A percentile compares a stretch with the other conserved stretches of the same genome.
These are phyloP conservation scores for Telopea speciosissima DNA, from an alignment of 177 flowering plant species.

Conservation along the genomic window DNA sequence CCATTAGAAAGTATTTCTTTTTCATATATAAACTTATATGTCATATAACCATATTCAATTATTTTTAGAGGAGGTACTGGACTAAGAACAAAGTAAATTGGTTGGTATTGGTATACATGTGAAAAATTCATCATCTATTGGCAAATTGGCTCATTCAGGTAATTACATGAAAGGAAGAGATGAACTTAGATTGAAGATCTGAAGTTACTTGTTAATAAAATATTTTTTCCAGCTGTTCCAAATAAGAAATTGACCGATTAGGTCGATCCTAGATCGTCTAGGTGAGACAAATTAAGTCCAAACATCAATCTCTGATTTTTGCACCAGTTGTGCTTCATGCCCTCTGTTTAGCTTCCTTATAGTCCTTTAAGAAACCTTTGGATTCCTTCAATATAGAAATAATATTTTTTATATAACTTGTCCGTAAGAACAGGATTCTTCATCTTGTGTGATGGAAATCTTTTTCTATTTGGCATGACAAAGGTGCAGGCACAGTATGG, in stretches of 20 bases:
- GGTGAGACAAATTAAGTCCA: no score
- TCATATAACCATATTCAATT: not conserved
- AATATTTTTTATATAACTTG: not conserved
- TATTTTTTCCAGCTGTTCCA: no score
- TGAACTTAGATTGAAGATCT: not conserved
- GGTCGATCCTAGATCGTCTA: no score
- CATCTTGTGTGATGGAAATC: not conserved
- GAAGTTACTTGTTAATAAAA: not conserved
- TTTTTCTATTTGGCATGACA: not conserved
- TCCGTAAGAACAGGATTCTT: not conserved
- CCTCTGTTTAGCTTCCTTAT: not conserved
- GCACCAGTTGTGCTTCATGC: not conserved
- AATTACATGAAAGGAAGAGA: not conserved
- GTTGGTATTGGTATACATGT: no score
- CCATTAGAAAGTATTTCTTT: not conserved
- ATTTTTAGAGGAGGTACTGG: not conserved
- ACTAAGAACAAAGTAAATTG: not conserved
- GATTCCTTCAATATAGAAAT: not conserved
- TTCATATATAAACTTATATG: not conserved
- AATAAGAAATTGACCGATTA: not conserved
- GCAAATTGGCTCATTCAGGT: not conserved
- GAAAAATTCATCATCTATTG: not conserved
- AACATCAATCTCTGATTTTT: not conserved
- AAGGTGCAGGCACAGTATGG: not conserved
- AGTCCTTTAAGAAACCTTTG: not conserved